These are phyloP conservation scores for Termitomyces sp. DNA, from an alignment of 768 basidiomycete species.

Conservation along the genomic window DNA sequence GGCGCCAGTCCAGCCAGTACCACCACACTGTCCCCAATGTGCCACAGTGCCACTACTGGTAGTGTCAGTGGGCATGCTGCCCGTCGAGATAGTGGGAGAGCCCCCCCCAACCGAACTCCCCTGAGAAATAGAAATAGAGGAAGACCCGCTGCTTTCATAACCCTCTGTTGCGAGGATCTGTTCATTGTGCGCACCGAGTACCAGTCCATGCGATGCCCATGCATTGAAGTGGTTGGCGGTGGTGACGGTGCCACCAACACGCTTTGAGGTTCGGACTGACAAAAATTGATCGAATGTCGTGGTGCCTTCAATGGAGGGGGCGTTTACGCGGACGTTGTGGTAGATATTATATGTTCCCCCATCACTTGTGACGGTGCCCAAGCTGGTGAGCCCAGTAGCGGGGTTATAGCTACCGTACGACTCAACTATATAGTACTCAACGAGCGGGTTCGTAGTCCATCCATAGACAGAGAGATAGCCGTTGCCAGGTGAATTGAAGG, in stretches of 20 bases:
- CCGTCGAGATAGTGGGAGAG: not conserved
- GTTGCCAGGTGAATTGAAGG: not conserved
- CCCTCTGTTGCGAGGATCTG: not conserved
- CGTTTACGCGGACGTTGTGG: not conserved
- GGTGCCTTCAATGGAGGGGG: not conserved
- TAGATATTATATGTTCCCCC: conserved; percentile 1
- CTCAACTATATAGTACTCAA: not conserved
- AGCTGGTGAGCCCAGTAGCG: not conserved
- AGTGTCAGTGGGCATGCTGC: not conserved
- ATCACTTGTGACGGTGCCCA: not conserved
- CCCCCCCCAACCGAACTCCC: not conserved
- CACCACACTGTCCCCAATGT: not conserved
- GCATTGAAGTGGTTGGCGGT: not conserved
- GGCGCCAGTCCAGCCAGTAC: not conserved
- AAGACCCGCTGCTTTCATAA: not conserved
- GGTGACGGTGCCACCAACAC: not conserved
- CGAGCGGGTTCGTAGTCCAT: not conserved
- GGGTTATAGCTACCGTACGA: not conserved
- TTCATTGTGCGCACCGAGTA: not conserved
- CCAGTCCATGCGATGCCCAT: not conserved
- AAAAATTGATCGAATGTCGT: not conserved
- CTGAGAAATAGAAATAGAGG: not conserved
- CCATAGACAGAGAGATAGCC: conserved; percentile 1
- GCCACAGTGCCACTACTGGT: not conserved
- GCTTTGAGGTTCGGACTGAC: not conserved